Conservation (phyloP, 495 filamentous ascomycete genomes). For the Trichoderma erinaceum region DNA sequence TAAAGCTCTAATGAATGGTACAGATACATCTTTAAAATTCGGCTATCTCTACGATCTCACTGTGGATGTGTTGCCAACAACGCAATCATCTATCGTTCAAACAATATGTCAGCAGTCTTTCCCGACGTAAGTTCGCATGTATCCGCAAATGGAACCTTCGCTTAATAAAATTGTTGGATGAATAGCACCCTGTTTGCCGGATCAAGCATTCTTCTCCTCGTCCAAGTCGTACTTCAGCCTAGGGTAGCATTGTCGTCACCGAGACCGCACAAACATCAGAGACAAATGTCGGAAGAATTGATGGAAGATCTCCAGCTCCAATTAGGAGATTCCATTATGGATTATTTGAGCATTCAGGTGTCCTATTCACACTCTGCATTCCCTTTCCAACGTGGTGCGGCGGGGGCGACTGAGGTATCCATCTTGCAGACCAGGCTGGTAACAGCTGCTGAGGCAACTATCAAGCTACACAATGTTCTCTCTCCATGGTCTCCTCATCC, state of each 20-base stretch:
- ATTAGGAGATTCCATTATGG: constrained; percentile 34
- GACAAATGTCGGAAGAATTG: constrained; percentile 39
- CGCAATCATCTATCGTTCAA: constrained; percentile 30
- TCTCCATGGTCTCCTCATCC: constrained; percentile 36
- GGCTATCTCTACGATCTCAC: constrained; percentile 39
- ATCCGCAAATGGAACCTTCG: not conserved
- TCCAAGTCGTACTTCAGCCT: constrained; percentile 26
- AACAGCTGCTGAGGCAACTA: constrained; percentile 37
- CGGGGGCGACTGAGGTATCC: constrained; percentile 21
- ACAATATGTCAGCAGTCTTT: constrained; percentile 29
- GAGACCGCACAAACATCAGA: constrained; percentile 19
- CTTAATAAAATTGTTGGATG: constrained; percentile 10
- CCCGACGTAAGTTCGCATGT: constrained; percentile 20
- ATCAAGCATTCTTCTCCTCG: constrained; percentile 35
- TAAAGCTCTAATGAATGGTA: constrained; percentile 8
- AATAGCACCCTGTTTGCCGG: constrained; percentile 32
- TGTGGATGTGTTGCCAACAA: constrained; percentile 31
- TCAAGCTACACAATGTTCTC: constrained; percentile 34
- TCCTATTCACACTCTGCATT: constrained; percentile 47
- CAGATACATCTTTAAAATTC: constrained; percentile 25
- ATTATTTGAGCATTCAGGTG: constrained; percentile 42
- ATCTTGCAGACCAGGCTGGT: constrained; percentile 34
- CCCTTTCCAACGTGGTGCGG: constrained; percentile 19
- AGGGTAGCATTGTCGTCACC: constrained; percentile 12
- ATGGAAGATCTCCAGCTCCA: constrained; percentile 46